These are phyloP conservation scores for Suillus americanus DNA, from an alignment of 768 basidiomycete species.

Conservation along the genomic window DNA sequence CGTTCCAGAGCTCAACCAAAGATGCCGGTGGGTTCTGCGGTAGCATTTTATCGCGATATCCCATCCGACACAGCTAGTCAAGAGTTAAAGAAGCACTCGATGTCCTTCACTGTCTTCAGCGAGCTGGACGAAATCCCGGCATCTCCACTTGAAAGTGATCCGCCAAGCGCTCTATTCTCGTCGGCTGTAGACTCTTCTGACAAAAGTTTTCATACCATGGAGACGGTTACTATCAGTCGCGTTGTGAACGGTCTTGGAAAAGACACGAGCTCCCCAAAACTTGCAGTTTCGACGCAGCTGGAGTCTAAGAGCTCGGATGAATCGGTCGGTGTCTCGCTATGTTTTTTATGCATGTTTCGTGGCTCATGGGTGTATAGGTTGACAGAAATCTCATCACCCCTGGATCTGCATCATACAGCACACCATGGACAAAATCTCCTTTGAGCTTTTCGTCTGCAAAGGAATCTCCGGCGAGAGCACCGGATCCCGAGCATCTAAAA, in stretches of 20 bases:
- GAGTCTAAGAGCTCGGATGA: slow-evolving; percentile 56
- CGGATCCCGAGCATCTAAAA: slow-evolving; percentile 84
- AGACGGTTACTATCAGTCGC: slow-evolving; percentile 12
- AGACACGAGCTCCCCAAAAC: slow-evolving; percentile 12
- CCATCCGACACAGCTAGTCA: slow-evolving; percentile 49
- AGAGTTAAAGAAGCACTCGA: slow-evolving; percentile 46
- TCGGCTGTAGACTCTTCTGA: slow-evolving; percentile 17
- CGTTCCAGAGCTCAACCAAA: slow-evolving; percentile 62
- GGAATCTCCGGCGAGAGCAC: slow-evolving; percentile 65
- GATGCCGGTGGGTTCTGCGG: slow-evolving; percentile 68
- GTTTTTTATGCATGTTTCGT: slow-evolving; percentile 5
- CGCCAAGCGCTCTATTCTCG: slow-evolving; percentile 25
- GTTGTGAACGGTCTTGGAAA: slow-evolving; percentile 15
- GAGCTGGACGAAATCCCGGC: slow-evolving; percentile 53
- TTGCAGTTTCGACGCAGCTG: slow-evolving; percentile 28
- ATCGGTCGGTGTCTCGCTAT: slow-evolving; percentile 41
- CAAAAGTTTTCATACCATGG: slow-evolving; percentile 9
- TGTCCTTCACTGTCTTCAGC: slow-evolving; percentile 78
- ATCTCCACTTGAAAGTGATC: slow-evolving; percentile 12
- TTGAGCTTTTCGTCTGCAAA: slow-evolving; percentile 54
- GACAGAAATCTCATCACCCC: slow-evolving; percentile 50
- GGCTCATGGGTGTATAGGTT: slow-evolving; percentile 30
- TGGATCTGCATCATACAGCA: slow-evolving; percentile 35
- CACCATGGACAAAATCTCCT: slow-evolving; percentile 54
- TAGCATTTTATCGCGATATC: slow-evolving; percentile 72